phyloP scores from a whole-genome alignment of 2,329 filamentous ascomycete species.

The Cadophora sp. region DNA sequence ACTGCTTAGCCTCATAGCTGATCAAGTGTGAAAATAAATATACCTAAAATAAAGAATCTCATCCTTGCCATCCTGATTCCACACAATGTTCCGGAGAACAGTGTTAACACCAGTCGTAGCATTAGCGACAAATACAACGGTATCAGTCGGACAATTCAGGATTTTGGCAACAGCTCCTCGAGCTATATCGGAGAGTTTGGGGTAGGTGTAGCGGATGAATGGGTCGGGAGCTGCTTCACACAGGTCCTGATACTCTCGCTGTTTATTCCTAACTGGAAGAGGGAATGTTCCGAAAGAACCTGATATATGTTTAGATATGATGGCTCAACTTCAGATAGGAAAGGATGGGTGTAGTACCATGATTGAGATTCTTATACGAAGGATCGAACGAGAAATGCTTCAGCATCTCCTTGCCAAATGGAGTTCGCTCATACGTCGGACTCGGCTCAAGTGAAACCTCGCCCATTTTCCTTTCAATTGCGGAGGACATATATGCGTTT shows the following conservation, averaged over 20 bases:
- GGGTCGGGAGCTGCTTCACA: conserved; percentile 74
- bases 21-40: neutral
- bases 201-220: conserved; percentile 76
- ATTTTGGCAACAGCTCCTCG: conserved; percentile 69
- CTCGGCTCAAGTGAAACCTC: conserved; percentile 30
- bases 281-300: conserved; percentile 86
- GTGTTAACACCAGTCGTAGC: conserved; percentile 81
- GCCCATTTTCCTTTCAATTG: conserved; percentile 28
- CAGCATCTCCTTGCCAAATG: conserved; percentile 44
- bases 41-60: conserved; percentile 78
- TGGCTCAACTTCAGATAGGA: neutral
- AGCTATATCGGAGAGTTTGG: conserved; percentile 65
- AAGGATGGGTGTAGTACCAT: conserved; percentile 41
- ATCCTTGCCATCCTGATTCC: conserved; percentile 65
- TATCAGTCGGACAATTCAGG: conserved; percentile 69
- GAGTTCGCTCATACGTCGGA: conserved; percentile 35
- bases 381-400: conserved; percentile 45
- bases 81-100: conserved; percentile 77
- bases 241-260: conserved; percentile 69
- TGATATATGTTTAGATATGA: conserved; percentile 22
- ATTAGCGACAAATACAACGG: conserved; percentile 80
- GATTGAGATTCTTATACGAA: conserved; percentile 45
- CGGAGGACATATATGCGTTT: neutral
- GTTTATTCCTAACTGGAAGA: conserved; percentile 60
- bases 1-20: neutral